Percentiles rank a stretch among this genome's conserved stretches.
These are phyloP conservation scores for Coemansia sp. DNA, from an alignment of 192 early-diverging fungal species.

Conservation along the genomic window DNA sequence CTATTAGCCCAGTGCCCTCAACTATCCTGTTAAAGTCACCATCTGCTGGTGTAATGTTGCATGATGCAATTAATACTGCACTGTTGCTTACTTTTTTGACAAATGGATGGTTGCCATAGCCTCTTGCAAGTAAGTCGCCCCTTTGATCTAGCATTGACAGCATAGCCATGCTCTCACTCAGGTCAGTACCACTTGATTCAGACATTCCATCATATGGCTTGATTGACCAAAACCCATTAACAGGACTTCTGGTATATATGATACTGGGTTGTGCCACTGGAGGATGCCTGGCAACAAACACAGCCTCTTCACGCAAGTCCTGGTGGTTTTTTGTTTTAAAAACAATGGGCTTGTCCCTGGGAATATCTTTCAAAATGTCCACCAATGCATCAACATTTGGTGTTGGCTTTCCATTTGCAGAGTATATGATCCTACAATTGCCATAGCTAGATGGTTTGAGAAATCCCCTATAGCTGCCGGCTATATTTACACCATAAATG, in stretches of 20 bases:
- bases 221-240: constrained; percentile 40
- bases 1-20: constrained; percentile 63
- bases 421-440: constrained; percentile 12
- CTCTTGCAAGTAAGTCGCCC: background rate
- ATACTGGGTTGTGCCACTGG: background rate
- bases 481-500: constrained; percentile 25
- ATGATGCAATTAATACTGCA: constrained; percentile 14
- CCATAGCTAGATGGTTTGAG: background rate
- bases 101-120: background rate
- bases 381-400: constrained; percentile 30
- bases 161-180: too few relatives aligned
- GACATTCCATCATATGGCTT: constrained; percentile 14
- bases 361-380: constrained; percentile 8
- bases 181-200: background rate
- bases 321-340: constrained; percentile 19
- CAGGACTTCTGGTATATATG: constrained; percentile 28
- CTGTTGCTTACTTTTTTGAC: constrained; percentile 3
- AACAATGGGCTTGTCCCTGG: constrained; percentile 19
- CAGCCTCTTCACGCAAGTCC: constrained; percentile 60
- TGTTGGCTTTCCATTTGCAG: constrained; percentile 16
- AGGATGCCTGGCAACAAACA: constrained; percentile 64
- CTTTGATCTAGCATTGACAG: too few relatives aligned
- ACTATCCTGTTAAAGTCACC: constrained; percentile 18
- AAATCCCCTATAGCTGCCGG: background rate
- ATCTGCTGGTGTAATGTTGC: constrained; percentile 20